Evolutionary conservation across 768 basidiomycete species (phyloP), one percentile per base, ranked within the genome.

Genomic region (Suillus subluteus): DNA sequence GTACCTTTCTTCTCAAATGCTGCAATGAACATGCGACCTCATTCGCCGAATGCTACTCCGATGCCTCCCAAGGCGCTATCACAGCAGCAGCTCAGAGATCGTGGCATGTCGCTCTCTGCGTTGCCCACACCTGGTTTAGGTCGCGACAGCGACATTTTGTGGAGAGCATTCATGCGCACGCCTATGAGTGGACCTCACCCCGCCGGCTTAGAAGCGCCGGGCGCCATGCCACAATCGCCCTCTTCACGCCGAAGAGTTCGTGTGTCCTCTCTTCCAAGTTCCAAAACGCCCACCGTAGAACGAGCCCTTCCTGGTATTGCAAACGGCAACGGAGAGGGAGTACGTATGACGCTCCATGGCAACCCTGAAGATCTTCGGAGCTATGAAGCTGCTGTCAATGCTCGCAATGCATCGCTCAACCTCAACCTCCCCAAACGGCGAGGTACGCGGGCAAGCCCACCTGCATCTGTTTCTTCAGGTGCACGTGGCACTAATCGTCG

Each of bases 331-430:
- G 59, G 40, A 43, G 59, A 61, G 41, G 81, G 75, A 50, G 73
- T 76, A 75, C 78, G 82, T 23, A 78, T 80, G 63, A 84, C 83
- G 37, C 63, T 81, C 52, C 82, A 86, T 62, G 82, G 73, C 8
- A 79, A 80, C 46, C 72, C 80, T 52, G 91, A 94, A 16, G 91
- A 93, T 70, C 69, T 94, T 67, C 80, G 84, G 66, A 85, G 86
- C 65, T 94, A 94, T 66, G 89, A 92, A 73, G 90, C 89, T 50
- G 92, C 92, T 5, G 87, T 93, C 18, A 76, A 91, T 63, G 91
- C 91, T 40, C 81, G 90, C 62, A 88, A 84, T 72, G 82, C 90
- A 26, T 85, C 88, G 1, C 83, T 85, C 65, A 84, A 80, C 65
- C 74, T 92, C 48, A 89, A 84, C 69, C 76, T 91, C 35, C 83